Evolutionary conservation across 257 asterid genomes (phyloP), one percentile per base, ranked within the genome.

Genomic region (Przewalskia tangutica): DNA sequence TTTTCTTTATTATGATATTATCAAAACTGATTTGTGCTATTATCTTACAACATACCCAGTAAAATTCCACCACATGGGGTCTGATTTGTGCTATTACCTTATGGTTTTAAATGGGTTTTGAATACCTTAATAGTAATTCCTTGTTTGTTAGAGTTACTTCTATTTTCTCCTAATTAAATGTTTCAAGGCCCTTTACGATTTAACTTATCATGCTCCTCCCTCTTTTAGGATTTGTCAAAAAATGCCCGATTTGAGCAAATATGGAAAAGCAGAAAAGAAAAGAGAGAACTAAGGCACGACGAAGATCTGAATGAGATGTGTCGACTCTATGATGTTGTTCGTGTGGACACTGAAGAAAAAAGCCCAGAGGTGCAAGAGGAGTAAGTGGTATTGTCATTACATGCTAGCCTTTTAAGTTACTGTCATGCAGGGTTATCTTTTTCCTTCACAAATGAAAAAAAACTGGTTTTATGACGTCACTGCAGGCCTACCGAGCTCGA

Each of bases 201-300:
- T 48, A 7, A 14, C 51, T 42, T 51, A 36, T 32, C 71, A 40
- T 80, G 34, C 68, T 65, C 23, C 56, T 48, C 67, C 71, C 54
- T 44, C 82, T 65, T 77, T 65, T 40, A 95, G 99, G 90, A 82
- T 82, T 54, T 85, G 83, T 85, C 98, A 18, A 92, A 91, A 88
- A 83, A 86, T 84, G 95, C 99, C 40, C 99, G 97, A 79, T 96
- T 94, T 88, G 97, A 91, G 90, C 99, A 94, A 96, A 92, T 96
- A 90, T 94, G 99, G 99, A 92, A 95, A 91, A 90, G 97, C 86
- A 89, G 98, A 80, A 93, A 88, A 83, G 89, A 84, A 71, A 89
- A 85, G 82, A 81, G 83, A 64, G 91, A 88, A 77, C 70, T 83
- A 18, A 85, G 76, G 67, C 91, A 87, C 77, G 84, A 86, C 59